These are phyloP conservation scores for Epithele typhae DNA, from an alignment of 768 basidiomycete species.

Conservation along the genomic window DNA sequence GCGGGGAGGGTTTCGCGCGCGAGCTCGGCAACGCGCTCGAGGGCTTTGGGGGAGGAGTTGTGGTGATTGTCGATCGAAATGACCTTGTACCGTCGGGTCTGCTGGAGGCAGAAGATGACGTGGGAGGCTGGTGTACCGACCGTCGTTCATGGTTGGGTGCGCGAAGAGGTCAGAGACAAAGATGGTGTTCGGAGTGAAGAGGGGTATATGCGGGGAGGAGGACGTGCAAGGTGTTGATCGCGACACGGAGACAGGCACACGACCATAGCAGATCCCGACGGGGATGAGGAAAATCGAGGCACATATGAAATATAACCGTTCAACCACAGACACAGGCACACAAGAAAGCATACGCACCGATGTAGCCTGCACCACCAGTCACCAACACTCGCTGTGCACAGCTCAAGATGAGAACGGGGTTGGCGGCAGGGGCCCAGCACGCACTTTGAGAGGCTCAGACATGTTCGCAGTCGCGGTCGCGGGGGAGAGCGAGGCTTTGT, in stretches of 20 bases:
- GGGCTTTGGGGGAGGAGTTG: slow-evolving; percentile 78
- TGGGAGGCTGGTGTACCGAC: slow-evolving; percentile 89
- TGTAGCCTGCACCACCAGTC: slow-evolving; percentile 86
- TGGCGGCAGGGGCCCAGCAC: slow-evolving; percentile 1
- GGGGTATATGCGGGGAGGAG: not conserved
- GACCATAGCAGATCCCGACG: too few species aligned
- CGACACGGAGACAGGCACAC: too few species aligned
- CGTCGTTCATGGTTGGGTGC: too few species aligned
- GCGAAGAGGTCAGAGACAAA: too few species aligned
- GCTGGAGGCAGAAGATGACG: slow-evolving; percentile 80
- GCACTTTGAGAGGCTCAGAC: slow-evolving; percentile 18
- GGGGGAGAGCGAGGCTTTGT: too few species aligned
- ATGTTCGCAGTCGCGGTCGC: too few species aligned
- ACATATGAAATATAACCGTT: too few species aligned
- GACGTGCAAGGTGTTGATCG: not conserved
- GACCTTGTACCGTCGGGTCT: slow-evolving; percentile 87
- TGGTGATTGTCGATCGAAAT: slow-evolving; percentile 94
- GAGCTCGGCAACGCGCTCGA: slow-evolving; percentile 74
- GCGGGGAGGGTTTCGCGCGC: slow-evolving; percentile 69
- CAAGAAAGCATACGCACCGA: slow-evolving; percentile 46
- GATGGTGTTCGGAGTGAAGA: too few species aligned
- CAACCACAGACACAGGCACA: not conserved
- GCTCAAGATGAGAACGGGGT: too few species aligned
- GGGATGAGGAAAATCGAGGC: too few species aligned
- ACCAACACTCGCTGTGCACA: slow-evolving; percentile 53